A percentile compares a stretch with the other conserved stretches of the same genome.
Conservation (phyloP, 305 asterid species). For the Fraxinus platypoda region DNA sequence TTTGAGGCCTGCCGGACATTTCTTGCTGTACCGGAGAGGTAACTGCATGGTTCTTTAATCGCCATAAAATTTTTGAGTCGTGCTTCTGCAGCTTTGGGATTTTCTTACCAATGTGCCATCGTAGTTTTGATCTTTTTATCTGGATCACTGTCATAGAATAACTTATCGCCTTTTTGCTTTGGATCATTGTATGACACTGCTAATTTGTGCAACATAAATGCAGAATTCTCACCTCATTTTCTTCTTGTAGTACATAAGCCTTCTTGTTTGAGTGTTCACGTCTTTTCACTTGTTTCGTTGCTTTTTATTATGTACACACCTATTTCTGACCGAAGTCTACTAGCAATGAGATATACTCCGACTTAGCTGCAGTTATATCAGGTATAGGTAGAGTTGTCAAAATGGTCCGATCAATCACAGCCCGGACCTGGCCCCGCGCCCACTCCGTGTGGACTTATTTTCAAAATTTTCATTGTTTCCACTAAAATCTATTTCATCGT, state of each 20-base stretch:
- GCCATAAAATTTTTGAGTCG: background rate
- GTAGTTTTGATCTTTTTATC: background rate
- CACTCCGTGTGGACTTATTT: background rate
- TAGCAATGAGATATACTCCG: background rate
- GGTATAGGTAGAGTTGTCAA: background rate
- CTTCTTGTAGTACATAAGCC: background rate
- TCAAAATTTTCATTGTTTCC: background rate
- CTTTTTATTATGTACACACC: background rate
- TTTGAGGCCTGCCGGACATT: background rate
- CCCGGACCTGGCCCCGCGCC: background rate
- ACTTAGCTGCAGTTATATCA: background rate
- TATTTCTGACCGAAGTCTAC: background rate
- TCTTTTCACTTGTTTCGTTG: background rate
- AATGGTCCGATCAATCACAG: background rate
- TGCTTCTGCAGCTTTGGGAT: background rate
- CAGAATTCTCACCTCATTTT: background rate
- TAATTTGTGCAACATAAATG: background rate
- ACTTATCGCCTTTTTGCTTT: background rate
- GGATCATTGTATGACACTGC: background rate
- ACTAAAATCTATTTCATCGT: background rate
- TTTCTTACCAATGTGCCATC: background rate
- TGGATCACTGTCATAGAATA: background rate
- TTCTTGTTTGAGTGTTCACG: background rate
- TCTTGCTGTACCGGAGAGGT: background rate
- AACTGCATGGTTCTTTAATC: background rate